Base-by-base conservation (phyloP, 495 filamentous ascomycete genomes). In the Aspergillus leporis region DNA sequence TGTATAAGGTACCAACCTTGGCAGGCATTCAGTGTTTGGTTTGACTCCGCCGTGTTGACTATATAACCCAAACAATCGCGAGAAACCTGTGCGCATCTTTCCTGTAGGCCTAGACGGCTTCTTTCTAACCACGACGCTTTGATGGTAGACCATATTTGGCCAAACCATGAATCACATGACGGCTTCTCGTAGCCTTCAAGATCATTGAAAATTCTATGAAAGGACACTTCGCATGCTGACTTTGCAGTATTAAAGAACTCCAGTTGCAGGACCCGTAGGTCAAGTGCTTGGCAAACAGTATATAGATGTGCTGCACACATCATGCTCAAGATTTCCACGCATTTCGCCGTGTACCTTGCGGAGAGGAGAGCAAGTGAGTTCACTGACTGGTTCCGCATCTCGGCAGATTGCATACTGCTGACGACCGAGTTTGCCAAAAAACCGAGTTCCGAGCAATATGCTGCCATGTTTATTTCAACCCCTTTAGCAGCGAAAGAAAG, bases 401-500 rank as follows among this genome's bases (percentile, higher is more conserved):
- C 82, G 6, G 82, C 80, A 1, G 74, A 65, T 56, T 82, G 78
- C 0, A 83, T 71, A 59, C 81, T 78, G 4, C 66, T 64, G 59
- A 72, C 77, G 61, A 85, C 71, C 0, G 81, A 80, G 16, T 74
- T 69, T 2, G 81, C 77, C 6, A 80, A 72, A 56, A 76, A 74
- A 67, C 62, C 53, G 21, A 56, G 23, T 18, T 87, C 84, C 7
- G 82, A 74, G 68, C 78, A 76, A 59, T 84, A 84, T 6, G 83
- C 77, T 0, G 84, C 81, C 73, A 84, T 82, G 58, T 77, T 83
- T 63, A 87, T 81, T 56, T 89, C 86, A 7, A 85, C 74, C 0
- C 83, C 84, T 63, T 88, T 88, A 63, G 80, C 70, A 0, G 79
- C 80, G 56, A 82, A 88, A n/a, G 73, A 79, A 7, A 70, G 50